Base-by-base conservation (phyloP, 75 land plant genomes). In the Pinus albicaulis region DNA sequence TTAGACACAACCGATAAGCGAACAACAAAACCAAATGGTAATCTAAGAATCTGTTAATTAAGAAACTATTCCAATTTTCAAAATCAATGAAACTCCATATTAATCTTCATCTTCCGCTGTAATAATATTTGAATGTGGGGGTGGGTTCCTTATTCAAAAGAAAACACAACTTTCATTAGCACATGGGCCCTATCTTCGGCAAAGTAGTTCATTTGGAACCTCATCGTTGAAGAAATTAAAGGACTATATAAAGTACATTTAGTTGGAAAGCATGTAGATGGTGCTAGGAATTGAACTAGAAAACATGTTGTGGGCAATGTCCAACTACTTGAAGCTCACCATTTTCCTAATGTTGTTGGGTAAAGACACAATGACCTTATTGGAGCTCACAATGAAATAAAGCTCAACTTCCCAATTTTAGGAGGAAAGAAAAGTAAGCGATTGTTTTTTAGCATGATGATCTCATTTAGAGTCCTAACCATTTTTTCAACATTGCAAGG, bases 191-290 rank as follows among this genome's bases (percentile, higher is more conserved):
- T 15, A 13, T 34, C 22, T 23, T n/a, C 44, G 72, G 76, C 52
- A 89, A 52, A 25, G 75, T 8, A 83, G 52, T 62, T 94, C 91
- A 24, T 28, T 48, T 17, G 86, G 89, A 7, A 86, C 76, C 73
- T 90, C 89, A 6, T 85, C 86, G 11, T 86, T 84, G 85, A 94
- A 94, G 82, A 78, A 85, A 65, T 94, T 94, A 76, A 88, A 84
- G 24, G 90, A 81, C 55, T 79, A 82, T 0, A 86, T 83, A 56
- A 94, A 88, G 68, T 88, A 86, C 71, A 86, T 34, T 59, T 92
- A 59, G 1, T 71, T 77, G 17, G 90, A 86, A 16, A 94, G 83
- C 12, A 25, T n/a, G 71, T 95, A 94, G 48, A 94, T 86, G 59
- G 59, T 57, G 13, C 74, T 81, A 0, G 95, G 90, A 7, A 95